Conservation (phyloP, 2,329 filamentous ascomycete species). For the Paramyrothecium sp. region DNA sequence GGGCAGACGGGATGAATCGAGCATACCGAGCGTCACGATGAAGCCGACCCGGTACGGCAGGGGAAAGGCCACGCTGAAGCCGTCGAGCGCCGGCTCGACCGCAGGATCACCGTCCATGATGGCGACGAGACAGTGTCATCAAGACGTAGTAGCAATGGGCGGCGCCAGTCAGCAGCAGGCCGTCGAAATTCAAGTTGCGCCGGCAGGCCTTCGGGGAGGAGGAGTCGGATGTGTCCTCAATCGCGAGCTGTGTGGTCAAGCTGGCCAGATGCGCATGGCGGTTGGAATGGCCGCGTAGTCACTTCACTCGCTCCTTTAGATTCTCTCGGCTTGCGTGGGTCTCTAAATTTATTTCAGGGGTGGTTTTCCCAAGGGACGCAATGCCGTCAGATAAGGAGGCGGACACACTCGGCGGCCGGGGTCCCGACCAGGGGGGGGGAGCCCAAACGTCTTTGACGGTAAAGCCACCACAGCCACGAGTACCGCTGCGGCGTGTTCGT, state of each 20-base stretch:
- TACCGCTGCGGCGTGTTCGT: too few relatives aligned
- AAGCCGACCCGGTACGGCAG: constrained; percentile 87
- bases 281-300: neutral
- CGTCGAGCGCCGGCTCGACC: constrained; percentile 72
- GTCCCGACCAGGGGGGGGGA: too few relatives aligned
- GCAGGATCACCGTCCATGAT: constrained; percentile 72
- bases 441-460: too few relatives aligned
- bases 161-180: too few relatives aligned
- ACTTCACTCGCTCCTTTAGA: neutral
- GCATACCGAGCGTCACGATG: constrained; percentile 76
- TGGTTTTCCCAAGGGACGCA: neutral
- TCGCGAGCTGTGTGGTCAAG: neutral
- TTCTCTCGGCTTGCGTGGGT: neutral
- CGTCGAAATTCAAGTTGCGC: too few relatives aligned
- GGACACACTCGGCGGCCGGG: neutral
- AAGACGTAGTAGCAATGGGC: too few relatives aligned
- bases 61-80: constrained; percentile 83
- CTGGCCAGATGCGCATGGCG: neutral
- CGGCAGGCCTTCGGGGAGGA: too few relatives aligned
- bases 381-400: neutral
- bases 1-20: neutral
- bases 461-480: too few relatives aligned
- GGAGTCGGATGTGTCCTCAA: too few relatives aligned
- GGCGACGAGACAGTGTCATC: constrained; percentile 17
- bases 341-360: neutral